A percentile compares a stretch with the other conserved stretches of the same genome.
Evolutionary conservation across 2,329 filamentous ascomycete genomes (phyloP).

Genomic region (Conoideocrella luteorostrata): DNA sequence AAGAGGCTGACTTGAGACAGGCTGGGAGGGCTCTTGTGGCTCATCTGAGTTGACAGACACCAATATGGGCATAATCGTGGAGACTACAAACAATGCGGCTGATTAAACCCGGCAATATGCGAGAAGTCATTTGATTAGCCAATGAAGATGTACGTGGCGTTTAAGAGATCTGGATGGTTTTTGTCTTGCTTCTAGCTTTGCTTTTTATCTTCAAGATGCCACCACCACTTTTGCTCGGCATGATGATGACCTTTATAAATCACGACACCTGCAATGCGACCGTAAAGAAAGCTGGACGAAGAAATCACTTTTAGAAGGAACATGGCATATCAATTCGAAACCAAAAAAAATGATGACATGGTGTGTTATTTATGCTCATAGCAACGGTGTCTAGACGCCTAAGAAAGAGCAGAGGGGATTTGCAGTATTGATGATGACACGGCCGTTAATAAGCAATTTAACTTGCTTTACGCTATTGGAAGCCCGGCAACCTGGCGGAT

Average conservation of each 20-base stretch:
- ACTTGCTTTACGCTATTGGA: background rate
- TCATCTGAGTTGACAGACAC: conserved; percentile 51
- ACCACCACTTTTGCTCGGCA: too few species aligned
- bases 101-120: conserved; percentile 20
- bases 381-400: conserved; percentile 9
- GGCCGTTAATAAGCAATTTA: background rate
- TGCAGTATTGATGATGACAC: background rate
- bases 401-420: background rate
- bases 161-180: background rate
- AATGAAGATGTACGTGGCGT: background rate
- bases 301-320: background rate
- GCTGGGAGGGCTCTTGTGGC: conserved; percentile 49
- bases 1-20: conserved; percentile 25
- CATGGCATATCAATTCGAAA: background rate
- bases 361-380: background rate
- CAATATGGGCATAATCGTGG: conserved; percentile 39
- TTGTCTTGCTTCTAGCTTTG: background rate
- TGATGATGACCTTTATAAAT: background rate
- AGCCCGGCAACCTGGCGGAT: too few species aligned
- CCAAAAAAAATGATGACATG: background rate
- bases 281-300: too few species aligned
- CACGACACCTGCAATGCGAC: too few species aligned
- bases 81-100: conserved; percentile 34
- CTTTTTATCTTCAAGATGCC: background rate
- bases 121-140: conserved; percentile 5